Conservation (phyloP, 2,329 filamentous ascomycete species). For the Neofusicoccum umdonicola region DNA sequence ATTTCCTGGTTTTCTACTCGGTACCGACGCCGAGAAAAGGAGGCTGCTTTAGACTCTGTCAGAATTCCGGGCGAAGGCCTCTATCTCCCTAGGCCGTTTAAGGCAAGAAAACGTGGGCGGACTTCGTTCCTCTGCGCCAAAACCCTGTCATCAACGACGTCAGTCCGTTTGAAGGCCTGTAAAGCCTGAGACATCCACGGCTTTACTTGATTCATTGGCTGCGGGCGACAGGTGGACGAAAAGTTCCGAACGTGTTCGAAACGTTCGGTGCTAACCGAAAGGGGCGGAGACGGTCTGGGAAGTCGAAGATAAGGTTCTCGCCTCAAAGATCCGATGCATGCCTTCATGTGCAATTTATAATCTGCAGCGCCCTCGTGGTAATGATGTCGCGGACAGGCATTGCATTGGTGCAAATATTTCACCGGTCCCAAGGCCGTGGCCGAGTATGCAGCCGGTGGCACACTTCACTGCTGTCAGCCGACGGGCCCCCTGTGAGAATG, state of each 20-base stretch:
- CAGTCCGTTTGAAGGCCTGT: too few species aligned
- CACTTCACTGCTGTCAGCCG: neutral
- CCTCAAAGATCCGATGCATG: neutral
- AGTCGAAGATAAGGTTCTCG: neutral
- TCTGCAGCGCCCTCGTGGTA: neutral
- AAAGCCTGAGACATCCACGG: neutral
- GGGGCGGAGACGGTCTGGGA: neutral
- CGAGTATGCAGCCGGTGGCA: neutral
- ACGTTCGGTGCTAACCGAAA: neutral
- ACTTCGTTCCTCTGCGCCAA: neutral
- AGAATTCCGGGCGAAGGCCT: neutral
- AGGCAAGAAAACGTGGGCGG: too few species aligned
- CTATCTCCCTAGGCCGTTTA: too few species aligned
- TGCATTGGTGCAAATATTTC: neutral
- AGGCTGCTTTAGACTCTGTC: neutral
- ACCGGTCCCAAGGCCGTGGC: neutral
- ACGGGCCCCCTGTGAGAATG: too few species aligned
- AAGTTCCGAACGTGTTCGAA: too few species aligned
- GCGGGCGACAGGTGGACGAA: neutral
- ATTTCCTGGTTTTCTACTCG: neutral
- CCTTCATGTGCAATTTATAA: neutral
- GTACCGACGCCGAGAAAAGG: neutral
- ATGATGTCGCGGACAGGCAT: neutral
- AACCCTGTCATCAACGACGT: neutral
- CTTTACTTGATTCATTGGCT: neutral